phyloP scores from a whole-genome alignment of 78 protist genomes.

The Dictyostelium intermedium region DNA sequence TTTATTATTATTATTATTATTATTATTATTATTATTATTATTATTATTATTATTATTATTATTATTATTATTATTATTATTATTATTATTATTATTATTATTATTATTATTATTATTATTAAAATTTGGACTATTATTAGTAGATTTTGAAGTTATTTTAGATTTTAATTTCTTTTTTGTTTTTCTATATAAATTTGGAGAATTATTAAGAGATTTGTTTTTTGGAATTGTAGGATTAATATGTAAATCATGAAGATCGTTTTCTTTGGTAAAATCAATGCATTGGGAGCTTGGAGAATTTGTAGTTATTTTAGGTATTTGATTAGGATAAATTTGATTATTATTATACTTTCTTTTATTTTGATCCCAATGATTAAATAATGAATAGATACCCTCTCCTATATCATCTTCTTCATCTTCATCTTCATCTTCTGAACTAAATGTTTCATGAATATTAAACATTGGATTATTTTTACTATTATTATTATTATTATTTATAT shows the following conservation, averaged over 20 bases:
- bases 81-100: constrained; percentile 1
- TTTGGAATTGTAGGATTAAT: not conserved
- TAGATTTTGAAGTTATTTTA: not conserved
- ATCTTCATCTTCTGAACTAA: constrained; percentile 7
- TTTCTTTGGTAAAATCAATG: not conserved
- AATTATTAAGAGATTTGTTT: not conserved
- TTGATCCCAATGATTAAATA: not conserved
- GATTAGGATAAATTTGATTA: not conserved
- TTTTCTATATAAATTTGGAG: not conserved
- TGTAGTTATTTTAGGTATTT: not conserved
- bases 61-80: not conserved
- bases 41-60: constrained; percentile 23
- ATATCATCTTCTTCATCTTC: constrained; percentile 4
- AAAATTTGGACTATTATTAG: not conserved
- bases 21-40: constrained; percentile 31
- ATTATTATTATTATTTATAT: not conserved
- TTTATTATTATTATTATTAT: constrained; percentile 10
- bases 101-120: not conserved
- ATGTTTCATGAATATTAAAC: not conserved
- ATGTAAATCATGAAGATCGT: too few relatives aligned
- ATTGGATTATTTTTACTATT: not conserved
- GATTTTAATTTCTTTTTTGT: not conserved
- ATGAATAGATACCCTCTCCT: not conserved
- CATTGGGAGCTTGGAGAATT: not conserved
- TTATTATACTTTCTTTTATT: not conserved